Percentiles rank a stretch among this genome's conserved stretches.
Evolutionary conservation across 257 asterid genomes (phyloP).

Genomic region (Penstemon newberryi): DNA sequence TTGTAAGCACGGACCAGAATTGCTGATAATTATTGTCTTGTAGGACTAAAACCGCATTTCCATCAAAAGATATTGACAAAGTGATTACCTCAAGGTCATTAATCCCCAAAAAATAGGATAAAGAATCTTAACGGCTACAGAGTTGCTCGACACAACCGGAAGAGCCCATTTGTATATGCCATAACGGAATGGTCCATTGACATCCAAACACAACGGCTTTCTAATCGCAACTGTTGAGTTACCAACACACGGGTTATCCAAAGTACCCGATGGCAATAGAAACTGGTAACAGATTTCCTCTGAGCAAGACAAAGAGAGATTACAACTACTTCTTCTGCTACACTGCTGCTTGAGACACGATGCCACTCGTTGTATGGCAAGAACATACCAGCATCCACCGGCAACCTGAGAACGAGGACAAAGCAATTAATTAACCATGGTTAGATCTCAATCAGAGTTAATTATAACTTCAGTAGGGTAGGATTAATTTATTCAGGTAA

Average conservation of each 20-base stretch:
- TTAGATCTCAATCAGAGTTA: neutral
- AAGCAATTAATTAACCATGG: neutral
- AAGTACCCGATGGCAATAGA: constrained; percentile 44
- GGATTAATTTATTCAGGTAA: neutral
- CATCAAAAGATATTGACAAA: neutral
- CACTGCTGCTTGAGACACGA: constrained; percentile 79
- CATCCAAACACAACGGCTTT: constrained; percentile 63
- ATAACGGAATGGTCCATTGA: constrained; percentile 69
- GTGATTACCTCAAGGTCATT: constrained; percentile 78
- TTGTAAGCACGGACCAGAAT: too few relatives aligned
- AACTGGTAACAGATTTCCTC: constrained; percentile 79
- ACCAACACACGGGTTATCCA: constrained; percentile 61
- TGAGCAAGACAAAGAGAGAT: constrained; percentile 64
- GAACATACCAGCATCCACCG: constrained; percentile 98
- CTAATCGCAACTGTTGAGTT: constrained; percentile 41
- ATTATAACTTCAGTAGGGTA: neutral
- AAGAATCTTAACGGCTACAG: constrained; percentile 74
- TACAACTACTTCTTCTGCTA: constrained; percentile 39
- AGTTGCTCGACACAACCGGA: constrained; percentile 81
- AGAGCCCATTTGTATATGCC: constrained; percentile 93
- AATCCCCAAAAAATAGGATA: constrained; percentile 97
- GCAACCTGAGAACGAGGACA: constrained; percentile 54
- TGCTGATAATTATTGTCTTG: too few relatives aligned
- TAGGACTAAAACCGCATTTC: too few relatives aligned
- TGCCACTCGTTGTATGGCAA: constrained; percentile 80